Conservation (phyloP, 768 basidiomycete species). For the Pulveroboletus sp. region DNA sequence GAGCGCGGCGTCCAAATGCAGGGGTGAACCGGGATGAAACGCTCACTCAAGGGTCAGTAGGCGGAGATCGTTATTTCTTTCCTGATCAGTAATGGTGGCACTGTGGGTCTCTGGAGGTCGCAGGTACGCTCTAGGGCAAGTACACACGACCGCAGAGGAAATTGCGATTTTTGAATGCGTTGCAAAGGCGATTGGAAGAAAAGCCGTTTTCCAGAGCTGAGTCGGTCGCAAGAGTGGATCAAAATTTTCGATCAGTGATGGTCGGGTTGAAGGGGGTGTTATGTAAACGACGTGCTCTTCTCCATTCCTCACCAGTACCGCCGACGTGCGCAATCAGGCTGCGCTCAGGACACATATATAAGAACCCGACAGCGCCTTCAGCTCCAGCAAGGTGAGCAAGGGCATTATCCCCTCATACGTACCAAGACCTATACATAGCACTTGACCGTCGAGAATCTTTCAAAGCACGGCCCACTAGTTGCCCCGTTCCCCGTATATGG, state of each 20-base stretch:
- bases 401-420: constrained; percentile 18
- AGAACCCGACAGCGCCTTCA: constrained; percentile 18
- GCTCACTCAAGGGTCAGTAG: constrained; percentile 74
- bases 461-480: constrained; percentile 5
- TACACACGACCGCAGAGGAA: constrained; percentile 16
- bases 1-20: constrained; percentile 12
- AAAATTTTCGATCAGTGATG: constrained; percentile 16
- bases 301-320: constrained; percentile 9
- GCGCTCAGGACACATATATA: constrained; percentile 9
- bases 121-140: constrained; percentile 19
- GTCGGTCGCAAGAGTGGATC: constrained; percentile 8
- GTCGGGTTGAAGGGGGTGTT: constrained; percentile 12
- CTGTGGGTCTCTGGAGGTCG: constrained; percentile 39
- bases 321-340: constrained; percentile 17
- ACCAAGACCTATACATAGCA: constrained; percentile 17
- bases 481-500: too few relatives aligned
- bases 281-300: constrained; percentile 18
- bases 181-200: constrained; percentile 25
- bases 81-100: constrained; percentile 71
- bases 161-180: constrained; percentile 16
- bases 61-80: constrained; percentile 77
- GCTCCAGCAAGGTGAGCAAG: constrained; percentile 12
- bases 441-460: constrained; percentile 1
- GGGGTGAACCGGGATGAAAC: constrained; percentile 20
- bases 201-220: background rate